phyloP scores from a whole-genome alignment of 768 basidiomycete genomes.

The Nidula microcarpa region DNA sequence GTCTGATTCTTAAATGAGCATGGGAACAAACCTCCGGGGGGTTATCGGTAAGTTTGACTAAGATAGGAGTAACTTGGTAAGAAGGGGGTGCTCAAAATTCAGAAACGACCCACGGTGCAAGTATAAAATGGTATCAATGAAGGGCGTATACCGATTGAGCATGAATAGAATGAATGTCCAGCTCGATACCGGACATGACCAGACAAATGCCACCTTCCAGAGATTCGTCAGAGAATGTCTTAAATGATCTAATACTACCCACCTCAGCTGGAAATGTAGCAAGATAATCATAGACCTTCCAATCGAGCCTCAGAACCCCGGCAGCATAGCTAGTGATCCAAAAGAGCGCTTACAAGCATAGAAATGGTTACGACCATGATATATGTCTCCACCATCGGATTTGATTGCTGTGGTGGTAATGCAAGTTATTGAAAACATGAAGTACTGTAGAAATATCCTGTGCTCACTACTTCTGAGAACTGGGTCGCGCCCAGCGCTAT shows the following conservation, averaged over 20 bases:
- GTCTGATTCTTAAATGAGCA: no score
- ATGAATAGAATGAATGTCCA: not conserved
- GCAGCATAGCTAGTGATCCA: not conserved
- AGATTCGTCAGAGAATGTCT: not conserved
- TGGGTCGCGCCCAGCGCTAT: no score
- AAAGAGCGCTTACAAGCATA: not conserved
- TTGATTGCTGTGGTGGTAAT: not conserved
- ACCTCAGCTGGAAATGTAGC: not conserved
- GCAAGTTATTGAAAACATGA: not conserved
- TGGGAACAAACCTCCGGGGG: not conserved
- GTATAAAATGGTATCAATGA: not conserved
- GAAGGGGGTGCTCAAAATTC: not conserved
- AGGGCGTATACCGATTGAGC: not conserved
- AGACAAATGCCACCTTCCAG: not conserved
- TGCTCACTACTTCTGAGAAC: no score
- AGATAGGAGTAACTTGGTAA: not conserved
- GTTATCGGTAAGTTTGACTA: not conserved
- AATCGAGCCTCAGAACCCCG: not conserved
- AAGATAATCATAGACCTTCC: not conserved
- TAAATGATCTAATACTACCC: not conserved
- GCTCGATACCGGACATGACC: not conserved
- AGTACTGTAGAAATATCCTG: no score
- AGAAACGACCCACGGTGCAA: not conserved
- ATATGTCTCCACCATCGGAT: not conserved
- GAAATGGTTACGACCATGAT: not conserved